These are phyloP conservation scores for Fusarium lateritium DNA, from an alignment of 2,329 filamentous ascomycete genomes.

Conservation along the genomic window DNA sequence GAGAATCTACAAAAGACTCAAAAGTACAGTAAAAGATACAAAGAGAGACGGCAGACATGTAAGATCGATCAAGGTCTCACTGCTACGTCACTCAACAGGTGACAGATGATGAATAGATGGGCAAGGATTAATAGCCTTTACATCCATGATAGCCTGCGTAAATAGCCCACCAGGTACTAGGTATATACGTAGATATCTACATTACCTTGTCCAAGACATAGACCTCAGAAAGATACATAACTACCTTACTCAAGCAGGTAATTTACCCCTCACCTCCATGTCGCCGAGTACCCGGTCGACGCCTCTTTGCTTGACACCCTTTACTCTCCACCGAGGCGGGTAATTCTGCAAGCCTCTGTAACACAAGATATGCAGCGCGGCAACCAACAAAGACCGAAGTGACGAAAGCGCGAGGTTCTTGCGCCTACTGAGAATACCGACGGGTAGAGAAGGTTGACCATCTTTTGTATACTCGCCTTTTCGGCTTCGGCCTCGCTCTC, in stretches of 20 bases:
- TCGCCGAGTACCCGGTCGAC: slow-evolving; percentile 35
- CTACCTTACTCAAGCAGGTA: not conserved
- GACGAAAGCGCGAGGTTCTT: slow-evolving; percentile 24
- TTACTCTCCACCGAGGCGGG: slow-evolving; percentile 32
- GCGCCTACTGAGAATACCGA: no score
- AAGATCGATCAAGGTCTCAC: slow-evolving; percentile 26
- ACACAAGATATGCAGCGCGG: slow-evolving; percentile 13
- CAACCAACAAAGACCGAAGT: slow-evolving; percentile 24
- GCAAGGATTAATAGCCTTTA: slow-evolving; percentile 4
- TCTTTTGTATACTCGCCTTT: slow-evolving; percentile 4
- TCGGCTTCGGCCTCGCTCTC: slow-evolving; percentile 9
- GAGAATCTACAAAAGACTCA: not conserved
- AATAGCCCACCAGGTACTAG: no score
- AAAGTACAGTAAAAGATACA: not conserved
- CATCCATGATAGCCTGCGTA: slow-evolving; percentile 1
- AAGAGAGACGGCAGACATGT: not conserved
- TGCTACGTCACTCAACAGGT: slow-evolving; percentile 20
- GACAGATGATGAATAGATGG: not conserved
- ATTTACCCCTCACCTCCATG: slow-evolving; percentile 28
- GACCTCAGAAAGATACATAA: not conserved
- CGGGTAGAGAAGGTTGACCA: no score
- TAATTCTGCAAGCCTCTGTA: slow-evolving; percentile 38
- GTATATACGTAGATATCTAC: no score
- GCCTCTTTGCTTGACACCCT: slow-evolving; percentile 3
- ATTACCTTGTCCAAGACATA: not conserved